phyloP scores from a whole-genome alignment of 352 stramenopile species.

The Globisporangium mamillatum region DNA sequence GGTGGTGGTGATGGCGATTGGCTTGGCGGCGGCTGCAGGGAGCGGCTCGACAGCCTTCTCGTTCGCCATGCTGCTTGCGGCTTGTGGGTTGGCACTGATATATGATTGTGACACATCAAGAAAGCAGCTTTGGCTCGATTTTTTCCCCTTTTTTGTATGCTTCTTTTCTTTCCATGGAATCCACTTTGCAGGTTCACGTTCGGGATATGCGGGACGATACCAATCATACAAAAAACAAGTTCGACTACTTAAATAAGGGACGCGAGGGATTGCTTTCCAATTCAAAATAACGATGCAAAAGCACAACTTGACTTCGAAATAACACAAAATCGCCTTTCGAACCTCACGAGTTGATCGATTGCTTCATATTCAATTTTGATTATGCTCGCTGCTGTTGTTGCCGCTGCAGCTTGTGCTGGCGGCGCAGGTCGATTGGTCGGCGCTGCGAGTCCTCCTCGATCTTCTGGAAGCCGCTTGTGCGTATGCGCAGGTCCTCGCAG shows the following conservation, averaged over 20 bases:
- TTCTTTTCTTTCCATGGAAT: not conserved
- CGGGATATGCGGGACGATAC: not conserved
- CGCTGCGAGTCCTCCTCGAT: slow-evolving; percentile 67
- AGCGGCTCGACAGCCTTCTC: slow-evolving; percentile 25
- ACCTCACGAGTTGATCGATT: not conserved
- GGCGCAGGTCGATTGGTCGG: slow-evolving; percentile 24
- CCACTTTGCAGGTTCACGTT: slow-evolving; percentile 6
- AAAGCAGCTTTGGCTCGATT: slow-evolving; percentile 6
- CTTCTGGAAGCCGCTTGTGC: slow-evolving; percentile 75
- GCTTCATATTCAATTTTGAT: not conserved
- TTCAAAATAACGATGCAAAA: not conserved
- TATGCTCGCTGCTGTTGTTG: slow-evolving; percentile 11
- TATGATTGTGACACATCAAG: slow-evolving; percentile 14
- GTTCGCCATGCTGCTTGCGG: slow-evolving; percentile 23
- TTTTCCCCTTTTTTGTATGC: not conserved
- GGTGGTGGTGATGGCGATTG: not conserved
- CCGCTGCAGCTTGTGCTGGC: slow-evolving; percentile 20
- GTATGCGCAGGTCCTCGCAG: slow-evolving; percentile 63
- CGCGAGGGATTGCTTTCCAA: slow-evolving; percentile 1
- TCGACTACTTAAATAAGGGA: not conserved
- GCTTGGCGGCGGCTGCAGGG: not conserved
- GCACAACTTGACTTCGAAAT: not conserved
- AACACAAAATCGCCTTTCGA: not conserved
- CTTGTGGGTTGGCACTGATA: not conserved
- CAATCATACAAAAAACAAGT: not conserved